Percentiles rank a stretch among this genome's conserved stretches.
These are phyloP conservation scores for Odonthalia washingtoniensis DNA, from an alignment of 31 red algal species.

Conservation along the genomic window DNA sequence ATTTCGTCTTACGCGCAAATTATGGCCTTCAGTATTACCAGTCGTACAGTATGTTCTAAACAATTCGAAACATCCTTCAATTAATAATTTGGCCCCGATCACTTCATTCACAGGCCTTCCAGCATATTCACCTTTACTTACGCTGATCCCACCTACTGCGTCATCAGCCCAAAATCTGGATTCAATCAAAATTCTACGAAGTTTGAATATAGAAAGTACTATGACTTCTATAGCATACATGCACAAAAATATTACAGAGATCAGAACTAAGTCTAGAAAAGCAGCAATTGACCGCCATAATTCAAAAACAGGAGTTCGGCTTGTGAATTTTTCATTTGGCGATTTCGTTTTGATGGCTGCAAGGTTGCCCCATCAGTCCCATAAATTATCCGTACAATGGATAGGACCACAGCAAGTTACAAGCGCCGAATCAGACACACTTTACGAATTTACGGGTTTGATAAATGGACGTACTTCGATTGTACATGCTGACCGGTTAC, in stretches of 20 bases:
- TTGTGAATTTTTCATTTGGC: too few species aligned
- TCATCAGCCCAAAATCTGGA: background rate
- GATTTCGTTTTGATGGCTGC: too few species aligned
- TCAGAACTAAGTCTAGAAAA: background rate
- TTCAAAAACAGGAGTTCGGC: too few species aligned
- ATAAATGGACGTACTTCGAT: background rate
- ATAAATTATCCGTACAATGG: too few species aligned
- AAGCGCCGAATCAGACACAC: background rate
- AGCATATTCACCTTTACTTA: slow-evolving; percentile 22
- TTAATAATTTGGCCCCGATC: slow-evolving; percentile 11
- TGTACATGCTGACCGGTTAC: slow-evolving; percentile 28
- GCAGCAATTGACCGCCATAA: slow-evolving; percentile 15
- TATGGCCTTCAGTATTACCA: slow-evolving; percentile 48
- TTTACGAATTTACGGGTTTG: slow-evolving; percentile 35
- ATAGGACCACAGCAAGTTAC: too few species aligned
- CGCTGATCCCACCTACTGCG: background rate
- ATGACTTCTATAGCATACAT: slow-evolving; percentile 3
- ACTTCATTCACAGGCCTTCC: slow-evolving; percentile 26
- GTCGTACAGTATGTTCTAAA: slow-evolving; percentile 41
- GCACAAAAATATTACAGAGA: slow-evolving; percentile 13
- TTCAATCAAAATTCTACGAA: background rate
- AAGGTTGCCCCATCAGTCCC: too few species aligned
- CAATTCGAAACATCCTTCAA: background rate
- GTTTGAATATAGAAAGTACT: background rate
- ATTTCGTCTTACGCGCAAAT: slow-evolving; percentile 3